Conservation (phyloP, 805 yeast species). For the Kluyveromyces nonfermentans region DNA sequence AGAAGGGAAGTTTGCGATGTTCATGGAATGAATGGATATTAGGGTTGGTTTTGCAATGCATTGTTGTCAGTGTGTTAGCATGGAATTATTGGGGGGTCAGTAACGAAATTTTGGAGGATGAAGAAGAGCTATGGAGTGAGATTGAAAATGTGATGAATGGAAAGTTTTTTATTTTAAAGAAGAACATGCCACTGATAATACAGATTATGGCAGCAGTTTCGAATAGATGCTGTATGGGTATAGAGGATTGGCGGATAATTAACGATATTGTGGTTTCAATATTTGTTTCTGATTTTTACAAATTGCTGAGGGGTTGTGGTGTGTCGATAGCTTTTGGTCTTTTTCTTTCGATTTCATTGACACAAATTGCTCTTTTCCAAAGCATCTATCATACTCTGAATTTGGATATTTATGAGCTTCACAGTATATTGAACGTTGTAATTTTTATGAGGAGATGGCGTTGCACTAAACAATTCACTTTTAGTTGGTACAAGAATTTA, state of each 20-base stretch:
- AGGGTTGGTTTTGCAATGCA: neutral
- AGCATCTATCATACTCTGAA: neutral
- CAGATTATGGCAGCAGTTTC: neutral
- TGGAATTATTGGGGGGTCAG: neutral
- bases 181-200: neutral
- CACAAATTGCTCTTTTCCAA: neutral
- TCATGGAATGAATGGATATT: neutral
- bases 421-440: neutral
- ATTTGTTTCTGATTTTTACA: neutral
- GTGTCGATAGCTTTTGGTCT: neutral
- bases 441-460: neutral
- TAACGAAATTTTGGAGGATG: neutral
- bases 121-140: neutral
- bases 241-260: neutral
- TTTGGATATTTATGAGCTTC: neutral
- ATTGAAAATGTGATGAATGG: neutral
- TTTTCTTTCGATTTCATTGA: neutral
- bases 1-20: neutral
- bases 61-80: neutral
- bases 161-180: slow-evolving; percentile 1
- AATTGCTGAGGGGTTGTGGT: neutral
- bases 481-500: neutral
- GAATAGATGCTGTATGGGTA: neutral
- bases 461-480: neutral
- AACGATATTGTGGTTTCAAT: neutral